Evolutionary conservation across 495 filamentous ascomycete genomes (phyloP).

Genomic region (Xylaria palmicola): DNA sequence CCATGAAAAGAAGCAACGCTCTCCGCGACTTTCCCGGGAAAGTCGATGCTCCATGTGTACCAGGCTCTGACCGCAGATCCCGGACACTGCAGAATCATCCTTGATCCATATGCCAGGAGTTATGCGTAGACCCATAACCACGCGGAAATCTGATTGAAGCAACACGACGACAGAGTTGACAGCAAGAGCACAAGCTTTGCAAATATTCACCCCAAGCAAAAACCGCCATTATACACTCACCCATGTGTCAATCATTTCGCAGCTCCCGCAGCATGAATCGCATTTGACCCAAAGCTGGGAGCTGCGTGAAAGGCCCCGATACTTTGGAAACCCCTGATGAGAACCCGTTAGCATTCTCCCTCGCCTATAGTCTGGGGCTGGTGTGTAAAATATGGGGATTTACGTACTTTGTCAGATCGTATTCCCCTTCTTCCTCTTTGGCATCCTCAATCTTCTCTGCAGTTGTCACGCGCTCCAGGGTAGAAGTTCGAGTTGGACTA

Average conservation of each 20-base stretch:
- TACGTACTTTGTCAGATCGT: slow-evolving; percentile 60
- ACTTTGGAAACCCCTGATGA: slow-evolving; percentile 64
- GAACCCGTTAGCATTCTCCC: slow-evolving; percentile 28
- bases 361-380: not conserved
- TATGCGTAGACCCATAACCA: not conserved
- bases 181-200: not conserved
- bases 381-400: not conserved
- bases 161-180: not conserved
- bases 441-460: slow-evolving; percentile 37
- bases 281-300: slow-evolving; percentile 13
- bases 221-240: not conserved
- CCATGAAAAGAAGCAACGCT: slow-evolving; percentile 3
- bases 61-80: not conserved
- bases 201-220: not conserved
- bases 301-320: slow-evolving; percentile 64
- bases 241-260: not conserved
- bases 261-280: not conserved
- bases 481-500: slow-evolving; percentile 30
- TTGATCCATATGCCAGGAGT: not conserved
- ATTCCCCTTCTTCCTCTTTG: slow-evolving; percentile 51
- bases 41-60: not conserved
- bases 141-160: not conserved
- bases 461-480: slow-evolving; percentile 22
- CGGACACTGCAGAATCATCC: not conserved
- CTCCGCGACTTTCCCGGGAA: not conserved